Evolutionary conservation across 2,329 filamentous ascomycete species (phyloP).

Genomic region (Verticillium klebahnii): DNA sequence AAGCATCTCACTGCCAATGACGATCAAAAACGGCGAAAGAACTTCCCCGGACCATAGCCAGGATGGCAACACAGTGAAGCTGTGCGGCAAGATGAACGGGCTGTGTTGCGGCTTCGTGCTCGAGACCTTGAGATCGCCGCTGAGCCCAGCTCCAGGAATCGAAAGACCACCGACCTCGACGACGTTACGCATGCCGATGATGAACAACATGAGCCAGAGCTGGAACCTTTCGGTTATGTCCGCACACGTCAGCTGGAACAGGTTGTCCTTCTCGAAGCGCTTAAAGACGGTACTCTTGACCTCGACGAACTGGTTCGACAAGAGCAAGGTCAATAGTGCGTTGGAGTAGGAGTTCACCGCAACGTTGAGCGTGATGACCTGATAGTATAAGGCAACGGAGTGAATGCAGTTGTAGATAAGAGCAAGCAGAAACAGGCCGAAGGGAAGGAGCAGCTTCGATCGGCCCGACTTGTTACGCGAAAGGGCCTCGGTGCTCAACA

Average conservation of each 20-base stretch:
- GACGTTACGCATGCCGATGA: slow-evolving; percentile 93
- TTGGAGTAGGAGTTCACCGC: slow-evolving; percentile 99
- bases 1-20: slow-evolving; percentile 92
- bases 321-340: slow-evolving; percentile 80
- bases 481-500: slow-evolving; percentile 89
- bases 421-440: slow-evolving; percentile 87
- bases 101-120: slow-evolving; percentile 58
- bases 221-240: slow-evolving; percentile 97
- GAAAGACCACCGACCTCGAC: slow-evolving; percentile 90
- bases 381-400: slow-evolving; percentile 86
- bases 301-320: slow-evolving; percentile 98
- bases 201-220: slow-evolving; percentile 93
- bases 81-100: slow-evolving; percentile 77
- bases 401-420: slow-evolving; percentile 86
- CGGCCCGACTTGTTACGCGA: slow-evolving; percentile 83
- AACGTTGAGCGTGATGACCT: slow-evolving; percentile 96
- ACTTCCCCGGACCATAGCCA: slow-evolving; percentile 78
- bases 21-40: slow-evolving; percentile 86
- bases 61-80: slow-evolving; percentile 83
- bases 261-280: slow-evolving; percentile 95
- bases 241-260: slow-evolving; percentile 94
- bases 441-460: slow-evolving; percentile 82
- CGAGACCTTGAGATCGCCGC: slow-evolving; percentile 43
- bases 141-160: slow-evolving; percentile 48
- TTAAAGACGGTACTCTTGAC: slow-evolving; percentile 99